Evolutionary conservation across 306 rosid genomes (phyloP).

Genomic region (Inga laurina): DNA sequence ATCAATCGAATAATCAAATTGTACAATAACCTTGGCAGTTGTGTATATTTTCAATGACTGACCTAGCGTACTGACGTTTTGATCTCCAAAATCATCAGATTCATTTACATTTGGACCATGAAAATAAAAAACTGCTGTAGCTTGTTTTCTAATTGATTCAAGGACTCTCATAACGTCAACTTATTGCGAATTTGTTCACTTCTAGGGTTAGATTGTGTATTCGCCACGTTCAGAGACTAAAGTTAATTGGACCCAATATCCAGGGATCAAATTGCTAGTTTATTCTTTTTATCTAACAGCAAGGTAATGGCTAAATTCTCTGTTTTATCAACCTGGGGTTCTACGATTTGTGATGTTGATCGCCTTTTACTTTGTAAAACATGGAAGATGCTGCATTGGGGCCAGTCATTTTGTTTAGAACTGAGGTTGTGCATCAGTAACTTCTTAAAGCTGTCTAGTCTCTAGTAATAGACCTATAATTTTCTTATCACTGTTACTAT

Average conservation of each 20-base stretch:
- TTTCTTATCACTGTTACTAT: not conserved
- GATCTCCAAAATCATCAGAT: not conserved
- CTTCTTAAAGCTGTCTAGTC: not conserved
- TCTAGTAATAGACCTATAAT: not conserved
- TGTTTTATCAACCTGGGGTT: not conserved
- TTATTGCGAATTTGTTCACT: not conserved
- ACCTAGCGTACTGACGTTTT: not conserved
- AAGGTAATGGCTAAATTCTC: not conserved
- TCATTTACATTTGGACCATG: not conserved
- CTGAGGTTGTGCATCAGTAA: not conserved
- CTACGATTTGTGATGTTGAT: not conserved
- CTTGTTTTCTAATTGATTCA: not conserved
- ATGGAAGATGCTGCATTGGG: too few species aligned
- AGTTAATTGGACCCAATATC: not conserved
- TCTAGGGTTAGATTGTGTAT: not conserved
- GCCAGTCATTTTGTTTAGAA: not conserved
- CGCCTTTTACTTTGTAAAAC: not conserved
- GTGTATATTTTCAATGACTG: not conserved
- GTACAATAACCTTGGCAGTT: not conserved
- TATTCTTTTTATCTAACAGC: not conserved
- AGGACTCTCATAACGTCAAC: not conserved
- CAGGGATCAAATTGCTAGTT: not conserved
- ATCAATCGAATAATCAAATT: not conserved
- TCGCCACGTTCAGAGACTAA: not conserved
- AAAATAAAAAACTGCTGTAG: not conserved